phyloP scores from a whole-genome alignment of 2,329 filamentous ascomycete species.

The Aureobasidium uvarum region DNA sequence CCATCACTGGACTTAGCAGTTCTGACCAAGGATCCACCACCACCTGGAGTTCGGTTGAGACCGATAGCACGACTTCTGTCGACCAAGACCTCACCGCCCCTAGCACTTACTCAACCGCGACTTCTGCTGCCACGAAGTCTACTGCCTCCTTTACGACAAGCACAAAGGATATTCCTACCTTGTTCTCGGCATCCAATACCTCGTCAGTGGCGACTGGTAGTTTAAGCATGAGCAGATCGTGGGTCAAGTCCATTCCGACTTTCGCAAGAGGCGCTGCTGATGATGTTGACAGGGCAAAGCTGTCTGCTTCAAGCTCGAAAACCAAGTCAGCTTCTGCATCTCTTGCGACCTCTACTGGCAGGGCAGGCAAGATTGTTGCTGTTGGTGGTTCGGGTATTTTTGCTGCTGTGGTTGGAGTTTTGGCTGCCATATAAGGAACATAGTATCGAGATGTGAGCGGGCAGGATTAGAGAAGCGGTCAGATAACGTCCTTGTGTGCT shows the following conservation, averaged over 20 bases:
- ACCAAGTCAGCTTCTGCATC: not conserved
- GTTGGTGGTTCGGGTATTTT: not conserved
- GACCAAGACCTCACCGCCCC: no score
- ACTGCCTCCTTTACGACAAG: not conserved
- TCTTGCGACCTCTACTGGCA: not conserved
- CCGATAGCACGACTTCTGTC: no score
- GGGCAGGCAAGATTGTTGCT: not conserved
- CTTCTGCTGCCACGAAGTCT: not conserved
- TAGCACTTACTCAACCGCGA: not conserved
- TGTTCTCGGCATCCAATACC: not conserved
- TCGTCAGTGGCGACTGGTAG: not conserved
- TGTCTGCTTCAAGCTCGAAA: not conserved
- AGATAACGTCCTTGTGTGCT: not conserved
- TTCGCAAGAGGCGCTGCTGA: constrained; percentile 44
- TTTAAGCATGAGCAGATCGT: constrained; percentile 11
- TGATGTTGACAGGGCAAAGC: constrained; percentile 12
- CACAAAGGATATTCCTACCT: not conserved
- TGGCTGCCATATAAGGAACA: not conserved
- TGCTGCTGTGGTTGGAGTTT: constrained; percentile 11
- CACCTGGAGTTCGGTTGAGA: not conserved
- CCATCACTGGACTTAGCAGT: not conserved
- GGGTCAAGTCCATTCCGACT: constrained; percentile 41
- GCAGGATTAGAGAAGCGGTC: not conserved
- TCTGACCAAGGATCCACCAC: not conserved
- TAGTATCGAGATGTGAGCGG: not conserved